These are phyloP conservation scores for Fraxinus paxiana DNA, from an alignment of 305 asterid species.

Conservation along the genomic window DNA sequence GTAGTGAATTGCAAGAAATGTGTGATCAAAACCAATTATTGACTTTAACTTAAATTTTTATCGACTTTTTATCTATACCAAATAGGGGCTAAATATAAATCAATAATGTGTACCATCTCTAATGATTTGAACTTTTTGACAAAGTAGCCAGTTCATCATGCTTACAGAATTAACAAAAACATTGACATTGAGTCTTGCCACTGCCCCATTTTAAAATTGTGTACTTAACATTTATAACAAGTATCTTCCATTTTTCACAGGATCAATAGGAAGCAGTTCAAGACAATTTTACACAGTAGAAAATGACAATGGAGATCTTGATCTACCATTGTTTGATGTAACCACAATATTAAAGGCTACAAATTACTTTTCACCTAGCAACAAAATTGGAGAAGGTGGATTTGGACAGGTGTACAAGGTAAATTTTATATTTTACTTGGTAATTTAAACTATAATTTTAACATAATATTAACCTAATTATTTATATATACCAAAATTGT, in stretches of 20 bases:
- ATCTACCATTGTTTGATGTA: slow-evolving; percentile 4
- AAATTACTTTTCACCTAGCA: neutral
- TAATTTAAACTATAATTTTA: neutral
- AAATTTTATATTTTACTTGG: neutral
- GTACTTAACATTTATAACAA: neutral
- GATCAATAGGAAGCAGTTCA: slow-evolving; percentile 1
- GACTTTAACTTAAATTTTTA: too few species aligned
- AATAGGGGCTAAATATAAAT: too few species aligned
- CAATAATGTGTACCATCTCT: too few species aligned
- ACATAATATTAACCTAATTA: neutral
- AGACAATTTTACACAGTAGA: neutral
- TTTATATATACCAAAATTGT: too few species aligned
- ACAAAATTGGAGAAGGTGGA: slow-evolving; percentile 18
- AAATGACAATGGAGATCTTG: neutral
- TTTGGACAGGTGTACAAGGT: slow-evolving; percentile 19
- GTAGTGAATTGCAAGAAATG: too few species aligned
- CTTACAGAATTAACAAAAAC: neutral
- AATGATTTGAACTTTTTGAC: neutral
- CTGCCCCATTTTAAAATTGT: neutral
- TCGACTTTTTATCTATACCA: too few species aligned
- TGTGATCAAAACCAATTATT: too few species aligned
- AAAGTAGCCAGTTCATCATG: neutral
- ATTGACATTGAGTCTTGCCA: neutral
- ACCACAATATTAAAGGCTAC: slow-evolving; percentile 5
- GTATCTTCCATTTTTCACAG: neutral